Evolutionary conservation across 192 early-diverging fungal species (phyloP).

Genomic region (Coemansia sp.): DNA sequence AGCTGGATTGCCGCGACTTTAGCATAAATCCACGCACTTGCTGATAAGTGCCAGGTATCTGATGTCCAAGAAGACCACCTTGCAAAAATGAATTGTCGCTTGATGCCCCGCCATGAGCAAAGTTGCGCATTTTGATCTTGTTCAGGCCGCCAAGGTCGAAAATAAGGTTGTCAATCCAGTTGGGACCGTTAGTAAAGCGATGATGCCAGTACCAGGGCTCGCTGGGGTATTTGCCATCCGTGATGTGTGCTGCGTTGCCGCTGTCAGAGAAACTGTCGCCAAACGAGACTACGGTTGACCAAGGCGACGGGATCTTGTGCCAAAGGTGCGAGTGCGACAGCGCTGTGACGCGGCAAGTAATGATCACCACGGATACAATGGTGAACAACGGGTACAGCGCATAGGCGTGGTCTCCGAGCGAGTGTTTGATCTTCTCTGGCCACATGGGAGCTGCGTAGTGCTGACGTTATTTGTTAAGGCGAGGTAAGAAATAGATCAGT

Average conservation of each 20-base stretch:
- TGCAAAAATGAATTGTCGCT: slow-evolving; percentile 38
- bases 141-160: slow-evolving; percentile 46
- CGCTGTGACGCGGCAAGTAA: slow-evolving; percentile 46
- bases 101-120: slow-evolving; percentile 52
- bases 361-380: slow-evolving; percentile 36
- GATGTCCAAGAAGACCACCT: slow-evolving; percentile 40
- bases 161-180: slow-evolving; percentile 56
- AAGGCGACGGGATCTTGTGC: slow-evolving; percentile 45
- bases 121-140: slow-evolving; percentile 57
- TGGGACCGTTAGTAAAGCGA: slow-evolving; percentile 56
- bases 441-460: slow-evolving; percentile 20
- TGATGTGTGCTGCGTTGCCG: slow-evolving; percentile 55
- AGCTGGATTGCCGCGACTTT: slow-evolving; percentile 43
- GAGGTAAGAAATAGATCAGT: not conserved
- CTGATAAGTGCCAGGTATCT: slow-evolving; percentile 43
- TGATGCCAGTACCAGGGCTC: slow-evolving; percentile 56
- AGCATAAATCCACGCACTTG: slow-evolving; percentile 53
- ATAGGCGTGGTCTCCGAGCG: slow-evolving; percentile 45
- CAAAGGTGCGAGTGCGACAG: slow-evolving; percentile 19
- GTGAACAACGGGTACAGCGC: slow-evolving; percentile 49
- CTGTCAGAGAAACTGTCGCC: slow-evolving; percentile 53
- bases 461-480: not conserved
- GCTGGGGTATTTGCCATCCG: slow-evolving; percentile 52
- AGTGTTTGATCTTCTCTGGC: slow-evolving; percentile 37
- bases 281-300: slow-evolving; percentile 52